Base-by-base conservation (phyloP, 805 yeast species). In the Lachancea meyersii region DNA sequence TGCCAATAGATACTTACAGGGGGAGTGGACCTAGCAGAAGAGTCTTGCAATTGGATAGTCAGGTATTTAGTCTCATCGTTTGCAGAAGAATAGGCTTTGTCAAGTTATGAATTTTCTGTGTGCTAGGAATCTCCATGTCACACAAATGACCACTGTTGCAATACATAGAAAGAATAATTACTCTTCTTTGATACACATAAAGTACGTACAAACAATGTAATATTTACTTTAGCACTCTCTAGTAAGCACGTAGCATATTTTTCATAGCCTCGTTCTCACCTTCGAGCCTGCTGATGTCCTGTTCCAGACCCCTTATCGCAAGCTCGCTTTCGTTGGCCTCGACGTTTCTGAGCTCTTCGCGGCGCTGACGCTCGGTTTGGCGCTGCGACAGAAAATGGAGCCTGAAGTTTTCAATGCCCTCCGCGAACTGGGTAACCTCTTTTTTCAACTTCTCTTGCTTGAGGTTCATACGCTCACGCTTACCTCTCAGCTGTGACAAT, bases 201-300 rank as follows among this genome's bases (percentile, higher is more conserved):
- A n/a, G n/a, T 32, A 17, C 11, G 11, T 36, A 36, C n/a, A n/a
- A 23, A 26, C 18, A 33, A 5, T 19, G 10, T 19, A 9, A 33
- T 16, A 19, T 33, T 26, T 10, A 26, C 13, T 26, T 26, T 13
- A 11, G 13, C 13, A 6, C 4, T 11, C 28, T 13, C 14, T 24
- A 39, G 18, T 13, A 39, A 23, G 9, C 26, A 19, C 37, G 42
- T 19, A 39, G 31, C 27, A 40, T 27, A 23, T 41, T 44, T 21
- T 50, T 51, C 48, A 57, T 48, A 34, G 49, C 55, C 16, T 53
- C 57, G 40, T 60, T 60, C 37, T 41, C 65, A 13, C 48, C 46
- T 39, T 60, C 64, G 4, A 60, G 41, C 19, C 66, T 51, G 36
- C 55, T 54, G 31, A 61, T 53, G 44, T 61, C 65, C 48, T 61